phyloP scores from a whole-genome alignment of 257 asterid genomes.

The Ophiorrhiza pumila region DNA sequence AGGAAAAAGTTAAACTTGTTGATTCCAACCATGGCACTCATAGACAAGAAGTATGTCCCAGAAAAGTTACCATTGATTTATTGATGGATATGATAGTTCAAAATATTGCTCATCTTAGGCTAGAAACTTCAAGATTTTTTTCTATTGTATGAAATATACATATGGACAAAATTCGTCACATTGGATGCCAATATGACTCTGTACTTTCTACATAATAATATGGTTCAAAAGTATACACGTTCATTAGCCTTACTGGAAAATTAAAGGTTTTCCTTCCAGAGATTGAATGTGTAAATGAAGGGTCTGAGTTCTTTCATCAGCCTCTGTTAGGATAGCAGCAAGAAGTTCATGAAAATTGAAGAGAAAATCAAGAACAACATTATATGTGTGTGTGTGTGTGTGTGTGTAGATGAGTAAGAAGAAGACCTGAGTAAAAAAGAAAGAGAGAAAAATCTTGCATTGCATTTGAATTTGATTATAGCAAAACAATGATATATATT shows the following conservation, averaged over 20 bases:
- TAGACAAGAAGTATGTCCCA: not conserved
- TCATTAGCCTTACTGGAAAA: no score
- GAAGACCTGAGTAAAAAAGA: no score
- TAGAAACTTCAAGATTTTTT: constrained; percentile 10
- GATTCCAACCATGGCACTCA: not conserved
- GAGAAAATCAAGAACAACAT: not conserved
- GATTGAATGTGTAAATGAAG: not conserved
- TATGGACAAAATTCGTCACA: constrained; percentile 13
- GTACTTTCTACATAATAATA: not conserved
- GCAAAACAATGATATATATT: not conserved
- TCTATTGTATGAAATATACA: not conserved
- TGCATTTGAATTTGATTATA: not conserved
- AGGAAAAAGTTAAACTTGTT: constrained; percentile 1
- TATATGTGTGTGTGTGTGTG: no score
- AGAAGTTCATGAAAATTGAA: not conserved
- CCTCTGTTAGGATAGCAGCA: no score
- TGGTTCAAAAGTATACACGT: not conserved
- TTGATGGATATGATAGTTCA: constrained; percentile 1
- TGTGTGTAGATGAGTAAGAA: no score
- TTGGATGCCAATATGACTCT: constrained; percentile 11
- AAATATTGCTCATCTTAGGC: constrained; percentile 9
- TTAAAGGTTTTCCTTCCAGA: not conserved
- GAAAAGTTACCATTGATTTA: not conserved
- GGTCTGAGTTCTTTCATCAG: not conserved
- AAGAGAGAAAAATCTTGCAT: not conserved